Evolutionary conservation across 2,329 filamentous ascomycete genomes (phyloP), one percentile per base, ranked within the genome.

Genomic region (Eutypella sp.): DNA sequence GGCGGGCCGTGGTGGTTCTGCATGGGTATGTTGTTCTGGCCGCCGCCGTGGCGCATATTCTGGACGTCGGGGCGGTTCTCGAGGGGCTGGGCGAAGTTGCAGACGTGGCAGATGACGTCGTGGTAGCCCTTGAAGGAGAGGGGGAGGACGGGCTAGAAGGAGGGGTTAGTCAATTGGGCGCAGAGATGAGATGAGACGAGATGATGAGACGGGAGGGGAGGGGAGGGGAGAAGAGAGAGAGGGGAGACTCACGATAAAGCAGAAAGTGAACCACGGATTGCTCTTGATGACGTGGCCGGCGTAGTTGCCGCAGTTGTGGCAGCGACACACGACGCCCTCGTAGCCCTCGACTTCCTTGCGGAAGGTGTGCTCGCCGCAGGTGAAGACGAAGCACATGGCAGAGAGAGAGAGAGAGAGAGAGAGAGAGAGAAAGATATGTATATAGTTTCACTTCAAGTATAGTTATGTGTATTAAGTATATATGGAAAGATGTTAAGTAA

Each of bases 181-280:
- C n/a, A n/a, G n/a, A n/a, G n/a, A n/a, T n/a, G n/a, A n/a, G n/a
- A n/a, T n/a, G n/a, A n/a, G n/a, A n/a, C n/a, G n/a, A 48, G 33
- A 29, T 27, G 23, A 19, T 25, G n/a, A 27, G 19, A 39, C 19
- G 18, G 19, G 20, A 15, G 18, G 19, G 36, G 7, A 37, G 34
- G 11, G 11, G 16, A 23, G 20, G 36, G 15, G 25, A 34, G 24
- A 8, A 19, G 40, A 5, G 25, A 16, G 39, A 15, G n/a, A 22
- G 9, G 34, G 23, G 40, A 19, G 9, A 69, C 76, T 58, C 66
- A 83, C 80, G 44, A 89, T 67, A 67, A 87, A 89, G 73, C 86
- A 90, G 59, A 90, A 82, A 5, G 87, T 90, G 60, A 90, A 90
- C 83, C 85, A 89, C 36, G 81, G 81, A 48, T 83, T 74, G 47